Evolutionary conservation across 305 asterid genomes (phyloP), one percentile per base, ranked within the genome.

Genomic region (Withania somnifera): DNA sequence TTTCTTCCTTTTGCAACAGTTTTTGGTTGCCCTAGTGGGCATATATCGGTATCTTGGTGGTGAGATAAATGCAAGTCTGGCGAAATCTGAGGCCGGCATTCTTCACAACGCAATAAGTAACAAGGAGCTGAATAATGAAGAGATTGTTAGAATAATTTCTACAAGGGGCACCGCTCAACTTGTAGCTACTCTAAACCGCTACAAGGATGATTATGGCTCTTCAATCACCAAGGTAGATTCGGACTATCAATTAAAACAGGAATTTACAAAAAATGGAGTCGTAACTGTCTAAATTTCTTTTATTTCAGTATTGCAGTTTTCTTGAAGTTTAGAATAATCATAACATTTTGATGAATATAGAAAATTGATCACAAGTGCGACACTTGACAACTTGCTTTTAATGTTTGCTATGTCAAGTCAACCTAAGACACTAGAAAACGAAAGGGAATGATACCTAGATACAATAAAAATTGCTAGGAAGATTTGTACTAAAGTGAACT

Each of bases 151-250:
- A 60, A 87, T 94, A 80, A 52, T 94, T 47, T 86, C 87, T 17
- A 94, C 98, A 13, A 89, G 98, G 84, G 89, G 93, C 92, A 91
- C 89, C 82, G 84, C 91, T 22, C 98, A 94, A 78, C 84, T 93
- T 54, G 50, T 88, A 22, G 97, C 98, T 10, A 92, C 97, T 79
- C 32, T 94, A 19, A 90, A 94, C 79, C 87, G 79, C 84, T 93
- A 89, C 83, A 94, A 92, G 82, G 94, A 91, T 84, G 88, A 87
- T 42, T 88, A 88, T 82, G 93, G 90, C 82, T 30, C 89, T 26
- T 90, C 97, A 58, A 88, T 94, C 83, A 92, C 97, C 42, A 94
- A 93, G 95, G 98, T 92, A 79, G 7, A 5, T 28, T 11, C 47
- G 9, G 11, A 8, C 45, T 11, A 14, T 38, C 19, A 79, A 20